phyloP scores from a whole-genome alignment of 2,329 filamentous ascomycete species.

The Davidsoniella australis region DNA sequence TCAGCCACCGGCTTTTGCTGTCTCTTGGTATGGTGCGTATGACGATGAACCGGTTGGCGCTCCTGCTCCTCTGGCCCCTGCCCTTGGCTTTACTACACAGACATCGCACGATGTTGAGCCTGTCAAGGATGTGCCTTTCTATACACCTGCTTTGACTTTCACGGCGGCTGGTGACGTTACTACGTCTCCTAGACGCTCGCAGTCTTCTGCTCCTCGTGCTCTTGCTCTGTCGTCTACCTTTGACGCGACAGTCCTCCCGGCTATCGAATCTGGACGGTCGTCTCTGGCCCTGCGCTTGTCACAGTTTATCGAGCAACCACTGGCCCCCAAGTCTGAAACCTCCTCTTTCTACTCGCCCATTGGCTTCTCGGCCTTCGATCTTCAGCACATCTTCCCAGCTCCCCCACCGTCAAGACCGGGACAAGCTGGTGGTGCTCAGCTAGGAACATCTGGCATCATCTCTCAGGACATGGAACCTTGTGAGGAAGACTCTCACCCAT shows the following conservation, averaged over 20 bases:
- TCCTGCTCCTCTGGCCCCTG: background rate
- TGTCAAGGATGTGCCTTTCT: constrained; percentile 15
- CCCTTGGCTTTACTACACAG: constrained; percentile 17
- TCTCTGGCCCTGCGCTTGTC: constrained; percentile 2
- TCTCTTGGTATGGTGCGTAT: constrained; percentile 1
- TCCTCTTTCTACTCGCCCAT: constrained; percentile 8
- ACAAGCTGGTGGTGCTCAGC: background rate
- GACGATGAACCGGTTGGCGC: constrained; percentile 9
- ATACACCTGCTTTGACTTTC: constrained; percentile 11
- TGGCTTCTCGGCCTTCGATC: constrained; percentile 8
- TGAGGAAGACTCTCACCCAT: background rate
- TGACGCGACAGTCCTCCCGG: constrained; percentile 6
- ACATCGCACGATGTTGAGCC: constrained; percentile 18
- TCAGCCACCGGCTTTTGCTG: background rate
- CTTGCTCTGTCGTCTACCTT: constrained; percentile 8
- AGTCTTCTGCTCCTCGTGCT: background rate
- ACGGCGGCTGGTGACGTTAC: constrained; percentile 4
- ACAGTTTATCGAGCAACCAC: background rate
- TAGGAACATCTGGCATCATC: constrained; percentile 3
- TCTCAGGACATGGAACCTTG: constrained; percentile 1
- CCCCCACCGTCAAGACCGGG: constrained; percentile 2
- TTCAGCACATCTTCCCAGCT: constrained; percentile 11
- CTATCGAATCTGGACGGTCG: background rate
- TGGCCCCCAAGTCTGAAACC: constrained; percentile 3
- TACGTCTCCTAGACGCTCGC: background rate